Evolutionary conservation across 371 early-diverging fungal species (phyloP).

Genomic region (Umbelopsis sp.): DNA sequence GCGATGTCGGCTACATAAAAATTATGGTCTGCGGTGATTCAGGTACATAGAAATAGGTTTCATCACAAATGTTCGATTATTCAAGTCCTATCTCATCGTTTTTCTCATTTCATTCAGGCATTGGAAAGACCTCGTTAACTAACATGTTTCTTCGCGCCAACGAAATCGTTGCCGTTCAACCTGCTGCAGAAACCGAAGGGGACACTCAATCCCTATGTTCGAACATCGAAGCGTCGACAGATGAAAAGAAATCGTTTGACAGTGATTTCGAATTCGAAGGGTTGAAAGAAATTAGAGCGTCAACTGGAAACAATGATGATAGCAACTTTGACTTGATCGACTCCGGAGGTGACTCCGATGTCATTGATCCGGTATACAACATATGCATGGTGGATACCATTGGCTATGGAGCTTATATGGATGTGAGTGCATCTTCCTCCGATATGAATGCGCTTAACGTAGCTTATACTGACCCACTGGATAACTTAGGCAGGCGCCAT

Average conservation of each 20-base stretch:
- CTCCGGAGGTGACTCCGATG: background rate
- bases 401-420: constrained; percentile 59
- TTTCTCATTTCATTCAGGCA: constrained; percentile 29
- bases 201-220: constrained; percentile 6
- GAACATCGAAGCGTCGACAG: constrained; percentile 16
- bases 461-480: constrained; percentile 33
- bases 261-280: constrained; percentile 26
- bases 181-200: constrained; percentile 25
- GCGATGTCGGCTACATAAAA: constrained; percentile 47
- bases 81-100: background rate
- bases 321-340: constrained; percentile 25
- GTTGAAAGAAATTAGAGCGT: constrained; percentile 38
- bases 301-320: constrained; percentile 31
- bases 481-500: constrained; percentile 34
- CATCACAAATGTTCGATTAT: background rate
- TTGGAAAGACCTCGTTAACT: constrained; percentile 58
- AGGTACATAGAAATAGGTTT: constrained; percentile 31
- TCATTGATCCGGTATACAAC: constrained; percentile 27
- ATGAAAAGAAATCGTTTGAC: constrained; percentile 30
- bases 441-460: too few relatives aligned
- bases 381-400: constrained; percentile 61
- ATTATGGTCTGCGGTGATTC: constrained; percentile 65
- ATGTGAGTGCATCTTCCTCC: constrained; percentile 32
- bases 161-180: constrained; percentile 38
- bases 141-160: constrained; percentile 44